phyloP scores from a whole-genome alignment of 202 grass and related monocot species.

The Zoysia matrella region DNA sequence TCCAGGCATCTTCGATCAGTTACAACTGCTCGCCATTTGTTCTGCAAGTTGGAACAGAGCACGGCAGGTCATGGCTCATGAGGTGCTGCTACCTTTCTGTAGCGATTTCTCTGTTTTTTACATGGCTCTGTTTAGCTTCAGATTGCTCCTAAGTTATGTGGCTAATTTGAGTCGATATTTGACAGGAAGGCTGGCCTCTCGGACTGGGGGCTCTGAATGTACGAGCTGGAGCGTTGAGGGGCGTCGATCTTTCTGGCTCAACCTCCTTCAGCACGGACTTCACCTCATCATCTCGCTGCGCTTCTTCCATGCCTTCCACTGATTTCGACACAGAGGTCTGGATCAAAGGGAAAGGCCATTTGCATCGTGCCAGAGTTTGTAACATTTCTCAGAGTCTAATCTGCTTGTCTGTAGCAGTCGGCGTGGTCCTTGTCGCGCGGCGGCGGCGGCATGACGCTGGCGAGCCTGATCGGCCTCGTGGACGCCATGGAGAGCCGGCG shows the following conservation, averaged over 20 bases:
- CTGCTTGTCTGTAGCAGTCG: conserved; percentile 32
- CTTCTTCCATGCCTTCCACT: conserved; percentile 55
- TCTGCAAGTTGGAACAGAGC: neutral
- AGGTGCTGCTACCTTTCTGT: conserved; percentile 37
- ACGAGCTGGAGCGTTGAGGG: conserved; percentile 41
- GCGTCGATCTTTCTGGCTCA: conserved; percentile 42
- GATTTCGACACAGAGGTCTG: conserved; percentile 61
- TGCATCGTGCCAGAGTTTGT: no score
- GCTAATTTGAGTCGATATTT: neutral
- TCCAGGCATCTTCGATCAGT: neutral
- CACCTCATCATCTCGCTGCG: conserved; percentile 46
- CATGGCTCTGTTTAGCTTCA: neutral
- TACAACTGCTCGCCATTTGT: neutral
- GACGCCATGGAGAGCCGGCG: conserved; percentile 56
- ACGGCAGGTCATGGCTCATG: conserved; percentile 35
- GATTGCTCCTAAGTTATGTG: neutral
- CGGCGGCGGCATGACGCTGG: conserved; percentile 56
- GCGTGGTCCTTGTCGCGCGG: conserved; percentile 44
- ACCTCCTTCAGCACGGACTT: conserved; percentile 59
- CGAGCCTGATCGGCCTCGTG: conserved; percentile 62
- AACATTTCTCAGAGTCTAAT: neutral
- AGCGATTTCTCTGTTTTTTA: neutral
- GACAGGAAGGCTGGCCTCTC: conserved; percentile 76
- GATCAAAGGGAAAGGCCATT: neutral
- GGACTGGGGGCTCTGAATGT: conserved; percentile 56